These are phyloP conservation scores for Fusarium irregulare DNA, from an alignment of 2,329 filamentous ascomycete genomes.

Conservation along the genomic window DNA sequence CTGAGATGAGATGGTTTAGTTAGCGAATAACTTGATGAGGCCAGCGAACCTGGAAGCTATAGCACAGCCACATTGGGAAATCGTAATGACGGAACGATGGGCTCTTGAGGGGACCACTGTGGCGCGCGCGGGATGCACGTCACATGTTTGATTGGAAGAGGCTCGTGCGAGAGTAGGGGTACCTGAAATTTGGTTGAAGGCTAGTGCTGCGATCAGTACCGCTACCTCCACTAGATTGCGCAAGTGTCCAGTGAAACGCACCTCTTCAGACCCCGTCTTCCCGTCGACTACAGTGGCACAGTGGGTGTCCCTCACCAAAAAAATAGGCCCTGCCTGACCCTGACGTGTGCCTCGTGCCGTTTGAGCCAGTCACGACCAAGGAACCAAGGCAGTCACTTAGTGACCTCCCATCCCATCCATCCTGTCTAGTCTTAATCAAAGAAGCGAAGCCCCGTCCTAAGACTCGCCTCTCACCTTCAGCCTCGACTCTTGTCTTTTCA, in stretches of 20 bases:
- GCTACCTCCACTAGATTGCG: constrained; percentile 1
- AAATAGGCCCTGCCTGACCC: constrained; percentile 42
- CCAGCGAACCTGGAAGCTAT: constrained; percentile 48
- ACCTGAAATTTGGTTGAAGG: background rate
- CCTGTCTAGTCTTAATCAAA: constrained; percentile 38
- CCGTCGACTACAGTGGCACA: constrained; percentile 33
- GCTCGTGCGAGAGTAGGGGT: constrained; percentile 18
- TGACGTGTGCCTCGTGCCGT: constrained; percentile 43
- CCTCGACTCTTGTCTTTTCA: constrained; percentile 36
- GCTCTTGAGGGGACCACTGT: constrained; percentile 12
- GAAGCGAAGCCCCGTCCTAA: constrained; percentile 37
- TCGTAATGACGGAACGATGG: constrained; percentile 20
- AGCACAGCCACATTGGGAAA: constrained; percentile 44
- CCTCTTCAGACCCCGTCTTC: constrained; percentile 30
- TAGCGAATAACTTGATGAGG: constrained; percentile 42
- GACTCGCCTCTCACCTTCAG: constrained; percentile 41
- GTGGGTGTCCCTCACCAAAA: constrained; percentile 34
- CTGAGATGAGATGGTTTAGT: constrained; percentile 32
- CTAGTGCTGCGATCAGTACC: background rate
- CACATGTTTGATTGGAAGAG: constrained; percentile 27
- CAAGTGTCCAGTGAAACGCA: constrained; percentile 17
- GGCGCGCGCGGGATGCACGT: constrained; percentile 31
- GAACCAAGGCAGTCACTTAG: constrained; percentile 41
- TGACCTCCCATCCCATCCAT: constrained; percentile 32
- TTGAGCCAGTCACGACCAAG: constrained; percentile 38